Evolutionary conservation across 805 yeast genomes (phyloP), one percentile per base, ranked within the genome.

Genomic region (Saccharomycopsis sp.): DNA sequence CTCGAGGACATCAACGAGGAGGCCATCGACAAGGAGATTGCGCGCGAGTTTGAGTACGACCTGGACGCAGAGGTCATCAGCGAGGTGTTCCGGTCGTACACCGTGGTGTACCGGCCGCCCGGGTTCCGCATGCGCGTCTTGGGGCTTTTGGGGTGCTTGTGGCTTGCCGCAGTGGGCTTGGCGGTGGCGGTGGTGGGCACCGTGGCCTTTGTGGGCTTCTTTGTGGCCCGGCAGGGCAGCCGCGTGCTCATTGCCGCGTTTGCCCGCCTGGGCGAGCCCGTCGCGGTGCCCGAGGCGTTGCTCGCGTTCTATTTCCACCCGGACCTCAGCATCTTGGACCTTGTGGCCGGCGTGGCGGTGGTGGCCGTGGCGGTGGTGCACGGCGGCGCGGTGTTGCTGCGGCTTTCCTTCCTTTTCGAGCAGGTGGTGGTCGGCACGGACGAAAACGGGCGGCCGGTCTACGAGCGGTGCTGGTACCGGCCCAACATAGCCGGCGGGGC

Each of bases 91-190:
- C 73, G 75, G 57, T 69, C 71, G 1, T 90, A 91, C 69, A 76
- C 81, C 1, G 80, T 91, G 29, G 97, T 91, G 2, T 95, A 91
- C 71, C 77, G 89, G 51, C 98, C 99, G 2, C 96, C 96, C 1
- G 64, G 78, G 53, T 89, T 92, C 69, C 77, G 82, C 54, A 34
- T 66, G 1, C 77, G 97, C 59, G 76, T 90, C 40, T 73, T 79
- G 21, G 71, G 66, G 0, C 67, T 87, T 50, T 70, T 81, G 21
- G 61, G 71, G 7, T 65, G 72, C 67, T 67, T 81, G 15, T 82
- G 87, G 82, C 57, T 73, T 1, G 78, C 77, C 62, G 76, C 84
- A 0, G 66, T 77, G n/a, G 15, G 68, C 1, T 50, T 74, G 24
- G 66, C 72, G 4, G 56, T 64, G 14, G 66, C 65, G 9, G 58